Percentiles rank a stretch among this genome's conserved stretches.
These are phyloP conservation scores for Phytophthora brassicae DNA, from an alignment of 352 stramenopile genomes.

Conservation along the genomic window DNA sequence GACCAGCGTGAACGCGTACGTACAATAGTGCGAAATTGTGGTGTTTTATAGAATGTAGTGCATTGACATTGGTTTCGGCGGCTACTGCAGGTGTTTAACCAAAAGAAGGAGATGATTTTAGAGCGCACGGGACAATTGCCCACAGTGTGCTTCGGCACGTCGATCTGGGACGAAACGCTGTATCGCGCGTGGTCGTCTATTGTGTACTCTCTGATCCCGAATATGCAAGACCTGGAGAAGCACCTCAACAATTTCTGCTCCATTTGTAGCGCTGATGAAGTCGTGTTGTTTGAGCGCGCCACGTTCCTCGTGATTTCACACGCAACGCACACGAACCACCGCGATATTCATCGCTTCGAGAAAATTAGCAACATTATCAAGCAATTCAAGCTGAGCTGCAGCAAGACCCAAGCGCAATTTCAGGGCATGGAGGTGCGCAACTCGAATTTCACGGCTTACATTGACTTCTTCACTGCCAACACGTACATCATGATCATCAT, in stretches of 20 bases:
- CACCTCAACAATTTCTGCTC: conserved; percentile 97
- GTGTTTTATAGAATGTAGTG: background rate
- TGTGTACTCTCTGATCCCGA: conserved; percentile 99
- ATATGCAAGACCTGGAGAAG: conserved; percentile 95
- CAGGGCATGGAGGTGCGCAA: conserved; percentile 97
- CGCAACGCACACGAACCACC: conserved; percentile 89
- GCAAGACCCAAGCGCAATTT: conserved; percentile 98
- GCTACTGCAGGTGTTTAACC: conserved; percentile 87
- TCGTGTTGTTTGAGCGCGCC: conserved; percentile 98
- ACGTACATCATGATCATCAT: conserved; percentile 99
- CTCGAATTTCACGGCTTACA: conserved; percentile 98
- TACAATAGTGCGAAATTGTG: conserved; percentile 3
- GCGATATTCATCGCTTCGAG: conserved; percentile 98
- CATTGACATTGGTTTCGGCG: conserved; percentile 6
- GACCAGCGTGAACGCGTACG: conserved; percentile 78
- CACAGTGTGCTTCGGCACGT: conserved; percentile 95
- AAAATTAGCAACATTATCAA: conserved; percentile 99
- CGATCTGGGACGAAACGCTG: conserved; percentile 99
- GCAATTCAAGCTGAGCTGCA: conserved; percentile 99
- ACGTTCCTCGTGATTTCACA: conserved; percentile 99
- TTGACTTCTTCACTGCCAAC: conserved; percentile 98
- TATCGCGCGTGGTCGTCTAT: conserved; percentile 99
- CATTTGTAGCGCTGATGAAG: conserved; percentile 95
- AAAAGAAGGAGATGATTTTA: conserved; percentile 94
- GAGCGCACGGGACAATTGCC: conserved; percentile 87